Evolutionary conservation across 2,329 filamentous ascomycete genomes (phyloP), one percentile per base, ranked within the genome.

Genomic region (Botrytis sinoallii): DNA sequence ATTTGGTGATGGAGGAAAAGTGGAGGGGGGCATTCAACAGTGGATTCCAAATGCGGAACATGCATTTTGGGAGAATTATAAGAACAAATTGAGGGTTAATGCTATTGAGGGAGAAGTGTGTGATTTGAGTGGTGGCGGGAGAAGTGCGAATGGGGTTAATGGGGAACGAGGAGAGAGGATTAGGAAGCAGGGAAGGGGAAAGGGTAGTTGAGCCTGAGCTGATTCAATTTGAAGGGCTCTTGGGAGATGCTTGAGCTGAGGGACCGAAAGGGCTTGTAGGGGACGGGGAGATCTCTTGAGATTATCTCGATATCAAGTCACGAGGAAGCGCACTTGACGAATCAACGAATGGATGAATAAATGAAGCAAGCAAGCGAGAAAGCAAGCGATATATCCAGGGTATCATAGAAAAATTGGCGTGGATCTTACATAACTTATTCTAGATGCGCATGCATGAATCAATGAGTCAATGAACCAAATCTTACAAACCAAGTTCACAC

Each of bases 71-170:
- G 70, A 75, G 25, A 63, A 73, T 10, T 82, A 79, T 73, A 66
- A 65, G 20, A 82, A 82, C 69, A 79, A 77, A 57, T 64, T 82
- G 63, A 76, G 81, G n/a, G 80, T 82, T 35, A 79, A 81, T 75
- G 78, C 78, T 7, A 77, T 75, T n/a, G 77, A 80, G n/a, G 71
- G 72, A 20, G 78, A 77, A 0, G 60, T 80, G n/a, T 80, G 78
- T 48, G 76, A 79, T 72, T 73, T 81, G 68, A 64, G 46, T 57
- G 60, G 46, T 29, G 32, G 52, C 4, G 29, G 35, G 29, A 14
- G n/a, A 14, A 68, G 5, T 3, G 22, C 22, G 1, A 29, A 16
- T 32, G 32, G 35, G 20, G 10, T 61, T 4, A 63, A 63, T 10
- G 60, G 61, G 40, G 9, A 9, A 48, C 60, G 38, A 25, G 48